Evolutionary conservation across 73 alveolate genomes (phyloP).

Genomic region (Paramecium caudatum): DNA sequence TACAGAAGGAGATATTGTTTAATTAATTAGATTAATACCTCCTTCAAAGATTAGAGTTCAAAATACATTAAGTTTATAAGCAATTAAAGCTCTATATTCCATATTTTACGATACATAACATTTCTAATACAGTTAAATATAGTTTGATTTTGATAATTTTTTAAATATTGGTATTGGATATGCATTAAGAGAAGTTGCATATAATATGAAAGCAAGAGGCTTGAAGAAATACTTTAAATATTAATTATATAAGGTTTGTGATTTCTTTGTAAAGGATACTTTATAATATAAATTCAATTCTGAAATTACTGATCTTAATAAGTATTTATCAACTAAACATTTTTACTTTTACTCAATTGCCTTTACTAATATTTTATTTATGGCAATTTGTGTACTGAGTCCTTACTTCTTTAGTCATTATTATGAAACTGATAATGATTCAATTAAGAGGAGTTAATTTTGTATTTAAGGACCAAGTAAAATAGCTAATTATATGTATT

Average conservation of each 20-base stretch:
- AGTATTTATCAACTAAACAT: conserved; percentile 13
- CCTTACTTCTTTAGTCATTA: conserved; percentile 26
- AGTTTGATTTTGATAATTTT: conserved; percentile 49
- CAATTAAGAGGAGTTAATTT: background rate
- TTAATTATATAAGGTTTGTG: background rate
- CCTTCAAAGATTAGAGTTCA: conserved; percentile 51
- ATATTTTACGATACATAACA: conserved; percentile 7
- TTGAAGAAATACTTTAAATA: background rate
- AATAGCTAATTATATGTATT: conserved; percentile 16
- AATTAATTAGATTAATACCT: conserved; percentile 59
- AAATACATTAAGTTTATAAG: conserved; percentile 5
- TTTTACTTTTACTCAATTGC: background rate
- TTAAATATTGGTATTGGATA: conserved; percentile 68
- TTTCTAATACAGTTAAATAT: conserved; percentile 22
- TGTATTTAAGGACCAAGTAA: conserved; percentile 6
- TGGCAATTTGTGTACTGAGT: conserved; percentile 14
- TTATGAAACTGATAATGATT: background rate
- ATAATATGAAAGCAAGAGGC: conserved; percentile 1
- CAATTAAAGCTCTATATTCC: conserved; percentile 28
- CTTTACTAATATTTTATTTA: background rate
- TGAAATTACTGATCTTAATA: background rate
- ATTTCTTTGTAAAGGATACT: background rate
- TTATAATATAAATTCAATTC: background rate
- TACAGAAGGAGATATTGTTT: conserved; percentile 49
- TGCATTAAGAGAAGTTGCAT: conserved; percentile 46